Evolutionary conservation across 257 asterid genomes (phyloP).

Genomic region (Nicotiana attenuata): DNA sequence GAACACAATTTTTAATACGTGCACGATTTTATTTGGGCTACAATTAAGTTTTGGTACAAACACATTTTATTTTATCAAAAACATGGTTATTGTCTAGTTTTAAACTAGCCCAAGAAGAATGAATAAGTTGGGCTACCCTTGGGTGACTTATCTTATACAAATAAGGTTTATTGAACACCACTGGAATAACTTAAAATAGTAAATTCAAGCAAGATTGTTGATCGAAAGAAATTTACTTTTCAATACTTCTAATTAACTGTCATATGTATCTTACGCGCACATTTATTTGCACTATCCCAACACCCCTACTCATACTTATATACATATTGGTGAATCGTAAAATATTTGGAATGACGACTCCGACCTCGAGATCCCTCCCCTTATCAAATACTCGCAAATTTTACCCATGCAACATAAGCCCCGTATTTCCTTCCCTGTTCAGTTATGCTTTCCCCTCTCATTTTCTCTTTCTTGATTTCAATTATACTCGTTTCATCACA

Average conservation of each 20-base stretch:
- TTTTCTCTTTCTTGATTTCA: no score
- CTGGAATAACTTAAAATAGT: not conserved
- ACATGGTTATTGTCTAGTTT: no score
- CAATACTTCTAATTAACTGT: not conserved
- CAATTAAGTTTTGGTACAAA: not conserved
- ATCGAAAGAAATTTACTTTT: not conserved
- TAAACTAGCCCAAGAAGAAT: not conserved
- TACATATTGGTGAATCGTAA: not conserved
- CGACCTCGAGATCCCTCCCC: not conserved
- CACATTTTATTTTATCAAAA: not conserved
- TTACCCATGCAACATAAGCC: not conserved
- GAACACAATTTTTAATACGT: not conserved
- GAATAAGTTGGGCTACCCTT: not conserved
- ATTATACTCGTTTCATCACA: no score
- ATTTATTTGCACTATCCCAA: not conserved
- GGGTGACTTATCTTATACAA: not conserved
- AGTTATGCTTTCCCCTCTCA: not conserved
- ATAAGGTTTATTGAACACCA: not conserved
- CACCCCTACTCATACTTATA: not conserved
- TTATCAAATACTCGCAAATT: not conserved
- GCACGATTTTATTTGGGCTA: not conserved
- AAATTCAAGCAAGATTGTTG: not conserved
- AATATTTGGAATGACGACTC: not conserved
- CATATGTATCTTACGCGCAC: not conserved
- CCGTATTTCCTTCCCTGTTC: not conserved